Conservation (phyloP, 116 monocot genomes). For the Zostera marina region DNA sequence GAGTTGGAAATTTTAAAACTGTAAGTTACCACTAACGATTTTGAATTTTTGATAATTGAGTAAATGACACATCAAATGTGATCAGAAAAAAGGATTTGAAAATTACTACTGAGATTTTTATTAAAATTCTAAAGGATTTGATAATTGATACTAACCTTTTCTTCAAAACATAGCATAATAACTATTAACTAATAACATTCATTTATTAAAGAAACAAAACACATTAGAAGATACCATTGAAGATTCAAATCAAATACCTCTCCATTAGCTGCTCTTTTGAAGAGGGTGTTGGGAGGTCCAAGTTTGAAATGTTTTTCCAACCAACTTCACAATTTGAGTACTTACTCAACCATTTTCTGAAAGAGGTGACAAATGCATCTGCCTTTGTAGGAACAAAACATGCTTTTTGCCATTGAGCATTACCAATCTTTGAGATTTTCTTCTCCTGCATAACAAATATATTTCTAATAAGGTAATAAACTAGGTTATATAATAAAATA, state of each 20-base stretch:
- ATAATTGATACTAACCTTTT: too few species aligned
- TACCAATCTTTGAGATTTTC: conserved; percentile 48
- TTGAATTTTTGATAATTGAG: not conserved
- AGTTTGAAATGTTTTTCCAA: conserved; percentile 32
- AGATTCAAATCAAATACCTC: conserved; percentile 23
- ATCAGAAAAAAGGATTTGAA: too few species aligned
- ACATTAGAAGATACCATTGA: not conserved
- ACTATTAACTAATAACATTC: not conserved
- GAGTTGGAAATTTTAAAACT: not conserved
- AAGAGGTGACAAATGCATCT: conserved; percentile 56
- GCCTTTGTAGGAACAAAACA: conserved; percentile 92
- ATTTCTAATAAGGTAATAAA: not conserved
- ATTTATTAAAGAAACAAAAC: not conserved
- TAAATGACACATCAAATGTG: not conserved
- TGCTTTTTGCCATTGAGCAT: conserved; percentile 67
- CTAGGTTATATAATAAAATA: not conserved
- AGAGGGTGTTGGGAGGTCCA: conserved; percentile 47
- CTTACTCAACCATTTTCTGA: conserved; percentile 77
- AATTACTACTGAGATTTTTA: too few species aligned
- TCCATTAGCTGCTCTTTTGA: conserved; percentile 82
- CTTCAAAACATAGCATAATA: not conserved
- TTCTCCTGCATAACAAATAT: conserved; percentile 34
- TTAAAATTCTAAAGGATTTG: too few species aligned
- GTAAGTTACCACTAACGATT: not conserved
- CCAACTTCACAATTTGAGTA: conserved; percentile 44